Evolutionary conservation across 345 rosid species (phyloP).

Genomic region (Excoecaria agallocha): DNA sequence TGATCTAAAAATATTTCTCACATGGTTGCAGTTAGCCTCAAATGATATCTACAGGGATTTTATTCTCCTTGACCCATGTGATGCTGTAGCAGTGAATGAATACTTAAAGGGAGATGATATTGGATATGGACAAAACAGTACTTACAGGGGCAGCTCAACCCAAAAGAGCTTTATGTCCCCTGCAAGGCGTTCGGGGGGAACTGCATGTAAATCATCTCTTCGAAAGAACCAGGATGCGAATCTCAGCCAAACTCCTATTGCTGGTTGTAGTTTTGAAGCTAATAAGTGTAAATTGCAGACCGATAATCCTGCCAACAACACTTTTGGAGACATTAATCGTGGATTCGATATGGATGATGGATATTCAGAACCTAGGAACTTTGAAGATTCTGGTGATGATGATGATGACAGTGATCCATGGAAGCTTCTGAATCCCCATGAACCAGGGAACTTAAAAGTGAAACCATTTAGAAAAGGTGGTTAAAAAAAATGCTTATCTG

Average conservation of each 20-base stretch:
- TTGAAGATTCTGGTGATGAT: constrained; percentile 49
- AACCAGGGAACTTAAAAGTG: constrained; percentile 82
- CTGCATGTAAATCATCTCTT: constrained; percentile 49
- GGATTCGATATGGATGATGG: constrained; percentile 53
- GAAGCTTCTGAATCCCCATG: constrained; percentile 94
- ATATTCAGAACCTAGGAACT: constrained; percentile 46
- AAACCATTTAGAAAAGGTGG: constrained; percentile 83
- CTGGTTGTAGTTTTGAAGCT: constrained; percentile 34
- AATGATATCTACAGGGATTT: constrained; percentile 79
- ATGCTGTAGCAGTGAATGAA: constrained; percentile 53
- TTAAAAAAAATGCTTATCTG: constrained; percentile 12
- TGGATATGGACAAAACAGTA: constrained; percentile 43
- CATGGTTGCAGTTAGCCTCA: constrained; percentile 72
- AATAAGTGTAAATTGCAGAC: constrained; percentile 33
- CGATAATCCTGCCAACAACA: constrained; percentile 31
- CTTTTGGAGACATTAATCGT: constrained; percentile 37
- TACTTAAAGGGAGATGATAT: constrained; percentile 44
- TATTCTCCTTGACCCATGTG: constrained; percentile 81
- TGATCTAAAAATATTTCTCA: constrained; percentile 14
- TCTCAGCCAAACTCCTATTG: constrained; percentile 39
- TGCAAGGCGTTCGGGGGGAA: constrained; percentile 55
- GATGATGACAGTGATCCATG: constrained; percentile 69
- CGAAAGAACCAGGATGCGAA: constrained; percentile 53
- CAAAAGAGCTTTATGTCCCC: constrained; percentile 62
- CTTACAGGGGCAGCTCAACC: constrained; percentile 41